Conservation (phyloP, 1,284 basidiomycete species). For the Trametes pubescens region DNA sequence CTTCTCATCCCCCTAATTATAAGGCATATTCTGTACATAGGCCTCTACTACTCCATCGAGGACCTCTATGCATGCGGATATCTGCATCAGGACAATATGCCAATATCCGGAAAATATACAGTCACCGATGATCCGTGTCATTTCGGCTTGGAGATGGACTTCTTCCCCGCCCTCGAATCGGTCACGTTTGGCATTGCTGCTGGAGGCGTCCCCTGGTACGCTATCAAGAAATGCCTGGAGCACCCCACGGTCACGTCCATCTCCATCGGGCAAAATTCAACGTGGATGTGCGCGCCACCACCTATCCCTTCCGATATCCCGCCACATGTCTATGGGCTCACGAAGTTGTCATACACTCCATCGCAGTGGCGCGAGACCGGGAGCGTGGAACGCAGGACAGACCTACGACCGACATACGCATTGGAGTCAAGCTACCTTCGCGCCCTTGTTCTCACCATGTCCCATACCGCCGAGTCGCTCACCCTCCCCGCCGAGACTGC, state of each 20-base stretch:
- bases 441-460: neutral
- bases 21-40: neutral
- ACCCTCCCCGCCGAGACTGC: neutral
- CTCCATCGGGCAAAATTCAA: neutral
- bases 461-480: conserved; percentile 3
- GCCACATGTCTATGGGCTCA: neutral
- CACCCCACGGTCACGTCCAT: neutral
- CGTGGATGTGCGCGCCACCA: neutral
- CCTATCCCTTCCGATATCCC: neutral
- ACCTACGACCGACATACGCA: neutral
- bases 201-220: conserved; percentile 2
- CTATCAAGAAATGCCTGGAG: neutral
- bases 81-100: neutral
- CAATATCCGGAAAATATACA: neutral
- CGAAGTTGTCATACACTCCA: neutral
- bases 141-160: neutral
- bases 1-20: too few relatives aligned
- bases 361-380: neutral
- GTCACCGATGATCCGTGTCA: neutral
- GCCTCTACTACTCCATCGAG: neutral
- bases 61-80: neutral
- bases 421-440: neutral
- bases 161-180: neutral
- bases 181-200: neutral
- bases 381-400: neutral